phyloP scores from a whole-genome alignment of 1,284 basidiomycete species.

The Fistulina hepatica region DNA sequence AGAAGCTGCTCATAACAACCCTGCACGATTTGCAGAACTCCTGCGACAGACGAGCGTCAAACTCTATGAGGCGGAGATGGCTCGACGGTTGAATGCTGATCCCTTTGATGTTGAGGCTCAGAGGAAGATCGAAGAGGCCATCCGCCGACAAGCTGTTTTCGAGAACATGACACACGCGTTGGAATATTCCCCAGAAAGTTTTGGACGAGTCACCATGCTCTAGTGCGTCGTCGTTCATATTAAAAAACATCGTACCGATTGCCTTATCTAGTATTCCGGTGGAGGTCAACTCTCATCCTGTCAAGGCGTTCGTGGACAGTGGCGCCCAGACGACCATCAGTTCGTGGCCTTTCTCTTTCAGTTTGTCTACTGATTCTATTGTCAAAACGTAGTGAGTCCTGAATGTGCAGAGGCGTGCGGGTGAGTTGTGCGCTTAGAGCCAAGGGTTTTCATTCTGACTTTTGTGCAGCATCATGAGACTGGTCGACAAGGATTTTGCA shows the following conservation, averaged over 20 bases:
- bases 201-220: slow-evolving; percentile 94
- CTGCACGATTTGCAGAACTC: slow-evolving; percentile 64
- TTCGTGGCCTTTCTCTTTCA: slow-evolving; percentile 30
- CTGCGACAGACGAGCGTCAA: slow-evolving; percentile 53
- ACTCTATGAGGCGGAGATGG: slow-evolving; percentile 41
- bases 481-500: slow-evolving; percentile 79
- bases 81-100: slow-evolving; percentile 66
- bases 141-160: slow-evolving; percentile 79
- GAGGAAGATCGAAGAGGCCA: slow-evolving; percentile 86
- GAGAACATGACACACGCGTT: slow-evolving; percentile 90
- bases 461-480: slow-evolving; percentile 70
- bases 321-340: slow-evolving; percentile 96
- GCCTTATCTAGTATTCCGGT: slow-evolving; percentile 50
- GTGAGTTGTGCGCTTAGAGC: slow-evolving; percentile 30
- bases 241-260: slow-evolving; percentile 1
- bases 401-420: slow-evolving; percentile 91
- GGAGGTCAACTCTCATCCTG: slow-evolving; percentile 83
- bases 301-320: slow-evolving; percentile 97
- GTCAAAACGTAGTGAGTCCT: slow-evolving; percentile 90
- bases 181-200: slow-evolving; percentile 87
- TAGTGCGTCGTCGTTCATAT: slow-evolving; percentile 56
- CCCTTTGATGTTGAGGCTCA: slow-evolving; percentile 91
- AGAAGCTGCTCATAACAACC: slow-evolving; percentile 56
- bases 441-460: slow-evolving; percentile 3
- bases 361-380: slow-evolving; percentile 3